Conservation (phyloP, 768 basidiomycete species). For the Rhodosporidiobolus odoratus region DNA sequence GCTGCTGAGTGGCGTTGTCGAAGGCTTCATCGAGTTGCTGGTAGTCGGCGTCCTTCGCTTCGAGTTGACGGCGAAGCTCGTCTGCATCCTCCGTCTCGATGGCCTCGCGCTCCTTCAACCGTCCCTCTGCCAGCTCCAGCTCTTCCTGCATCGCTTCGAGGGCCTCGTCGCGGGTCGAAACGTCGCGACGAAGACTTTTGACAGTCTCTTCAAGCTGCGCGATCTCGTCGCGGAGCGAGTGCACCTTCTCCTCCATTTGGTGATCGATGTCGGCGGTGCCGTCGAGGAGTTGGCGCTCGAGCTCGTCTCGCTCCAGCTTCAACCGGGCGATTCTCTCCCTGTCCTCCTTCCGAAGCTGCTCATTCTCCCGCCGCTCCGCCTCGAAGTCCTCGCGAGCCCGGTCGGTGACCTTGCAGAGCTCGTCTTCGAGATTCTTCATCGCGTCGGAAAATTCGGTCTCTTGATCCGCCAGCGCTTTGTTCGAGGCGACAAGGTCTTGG, state of each 20-base stretch:
- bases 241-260: slow-evolving; percentile 11
- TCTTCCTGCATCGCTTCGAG: slow-evolving; percentile 22
- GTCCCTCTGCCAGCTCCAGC: slow-evolving; percentile 19
- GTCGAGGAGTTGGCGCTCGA: slow-evolving; percentile 14
- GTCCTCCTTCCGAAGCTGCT: slow-evolving; percentile 1
- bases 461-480: slow-evolving; percentile 30
- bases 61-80: slow-evolving; percentile 10
- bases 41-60: slow-evolving; percentile 12
- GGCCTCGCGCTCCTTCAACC: slow-evolving; percentile 21
- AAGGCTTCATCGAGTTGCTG: slow-evolving; percentile 35
- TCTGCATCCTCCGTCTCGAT: slow-evolving; percentile 5
- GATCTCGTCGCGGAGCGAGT: slow-evolving; percentile 2
- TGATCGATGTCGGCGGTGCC: background rate
- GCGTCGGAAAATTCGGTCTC: slow-evolving; percentile 39
- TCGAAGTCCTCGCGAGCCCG: slow-evolving; percentile 10
- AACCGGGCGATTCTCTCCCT: slow-evolving; percentile 13
- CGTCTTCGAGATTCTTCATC: slow-evolving; percentile 39
- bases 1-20: slow-evolving; percentile 31
- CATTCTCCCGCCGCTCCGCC: background rate
- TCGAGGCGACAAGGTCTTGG: slow-evolving; percentile 26
- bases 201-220: slow-evolving; percentile 7
- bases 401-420: slow-evolving; percentile 41
- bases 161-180: slow-evolving; percentile 19
- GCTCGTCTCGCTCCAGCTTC: slow-evolving; percentile 15
- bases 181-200: slow-evolving; percentile 1